These are phyloP conservation scores for Elasticomyces elasticus DNA, from an alignment of 495 filamentous ascomycete species.

Conservation along the genomic window DNA sequence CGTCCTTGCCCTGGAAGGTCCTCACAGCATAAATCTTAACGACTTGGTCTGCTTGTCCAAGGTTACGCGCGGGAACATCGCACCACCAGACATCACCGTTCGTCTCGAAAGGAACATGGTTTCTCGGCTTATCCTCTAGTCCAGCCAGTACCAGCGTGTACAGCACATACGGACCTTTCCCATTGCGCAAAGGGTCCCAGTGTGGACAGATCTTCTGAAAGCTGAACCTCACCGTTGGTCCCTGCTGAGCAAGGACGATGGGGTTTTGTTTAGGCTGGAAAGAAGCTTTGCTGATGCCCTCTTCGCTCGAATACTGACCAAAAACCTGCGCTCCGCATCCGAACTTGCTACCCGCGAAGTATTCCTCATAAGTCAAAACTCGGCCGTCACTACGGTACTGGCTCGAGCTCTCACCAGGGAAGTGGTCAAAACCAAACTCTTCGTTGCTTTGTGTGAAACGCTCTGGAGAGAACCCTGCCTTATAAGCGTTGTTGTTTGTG, in stretches of 20 bases:
- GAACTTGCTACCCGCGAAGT: slow-evolving; percentile 47
- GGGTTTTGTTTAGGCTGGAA: slow-evolving; percentile 49
- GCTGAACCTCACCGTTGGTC: slow-evolving; percentile 54
- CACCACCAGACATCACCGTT: slow-evolving; percentile 65
- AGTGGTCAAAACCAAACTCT: slow-evolving; percentile 71
- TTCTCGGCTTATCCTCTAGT: slow-evolving; percentile 53
- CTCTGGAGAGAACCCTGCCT: slow-evolving; percentile 53
- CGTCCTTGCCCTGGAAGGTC: slow-evolving; percentile 52
- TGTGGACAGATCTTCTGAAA: slow-evolving; percentile 68
- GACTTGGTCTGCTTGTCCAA: slow-evolving; percentile 62
- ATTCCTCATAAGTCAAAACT: slow-evolving; percentile 64
- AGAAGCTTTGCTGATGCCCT: slow-evolving; percentile 53
- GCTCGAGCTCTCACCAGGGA: slow-evolving; percentile 53
- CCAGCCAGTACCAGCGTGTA: slow-evolving; percentile 58
- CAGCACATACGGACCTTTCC: slow-evolving; percentile 50
- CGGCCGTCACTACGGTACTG: slow-evolving; percentile 59
- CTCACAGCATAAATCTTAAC: slow-evolving; percentile 53
- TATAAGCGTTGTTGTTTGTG: slow-evolving; percentile 47
- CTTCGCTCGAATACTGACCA: slow-evolving; percentile 41
- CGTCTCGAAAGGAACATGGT: slow-evolving; percentile 55
- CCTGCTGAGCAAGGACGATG: slow-evolving; percentile 44
- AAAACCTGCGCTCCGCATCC: slow-evolving; percentile 41
- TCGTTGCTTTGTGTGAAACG: slow-evolving; percentile 75
- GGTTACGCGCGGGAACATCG: slow-evolving; percentile 52
- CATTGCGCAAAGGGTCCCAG: slow-evolving; percentile 60